phyloP scores from a whole-genome alignment of 352 stramenopile species.

The Phytophthora ohioensis region DNA sequence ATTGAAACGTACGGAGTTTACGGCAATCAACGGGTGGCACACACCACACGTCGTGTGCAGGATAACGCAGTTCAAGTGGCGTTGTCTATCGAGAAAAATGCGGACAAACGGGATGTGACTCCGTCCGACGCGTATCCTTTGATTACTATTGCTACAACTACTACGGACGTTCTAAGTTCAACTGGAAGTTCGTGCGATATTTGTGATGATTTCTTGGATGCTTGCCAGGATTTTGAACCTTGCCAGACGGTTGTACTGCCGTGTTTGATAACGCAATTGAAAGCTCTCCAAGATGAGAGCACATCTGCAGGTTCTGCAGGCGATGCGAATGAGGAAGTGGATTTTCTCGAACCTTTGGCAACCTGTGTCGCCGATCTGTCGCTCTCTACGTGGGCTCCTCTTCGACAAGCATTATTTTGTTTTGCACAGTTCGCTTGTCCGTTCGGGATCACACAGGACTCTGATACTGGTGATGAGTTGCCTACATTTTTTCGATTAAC shows the following conservation, averaged over 20 bases:
- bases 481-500: constrained; percentile 11
- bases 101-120: constrained; percentile 23
- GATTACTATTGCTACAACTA: not conserved
- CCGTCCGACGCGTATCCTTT: constrained; percentile 39
- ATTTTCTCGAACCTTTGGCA: constrained; percentile 20
- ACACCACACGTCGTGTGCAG: constrained; percentile 21
- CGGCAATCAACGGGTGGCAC: constrained; percentile 39
- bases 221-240: constrained; percentile 14
- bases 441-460: not conserved
- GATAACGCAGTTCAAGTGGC: constrained; percentile 30
- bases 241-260: constrained; percentile 22
- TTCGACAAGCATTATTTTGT: constrained; percentile 24
- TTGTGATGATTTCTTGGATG: constrained; percentile 17
- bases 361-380: constrained; percentile 10
- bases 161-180: not conserved
- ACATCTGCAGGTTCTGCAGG: not conserved
- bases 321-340: not conserved
- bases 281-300: not conserved
- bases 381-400: constrained; percentile 7
- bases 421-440: constrained; percentile 4
- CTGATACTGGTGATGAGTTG: not conserved
- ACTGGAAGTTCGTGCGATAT: constrained; percentile 11
- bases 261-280: constrained; percentile 24
- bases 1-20: constrained; percentile 42
- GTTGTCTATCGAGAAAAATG: constrained; percentile 32